Base-by-base conservation (phyloP, 2,329 filamentous ascomycete genomes). In the Pseudocercospora ulei region DNA sequence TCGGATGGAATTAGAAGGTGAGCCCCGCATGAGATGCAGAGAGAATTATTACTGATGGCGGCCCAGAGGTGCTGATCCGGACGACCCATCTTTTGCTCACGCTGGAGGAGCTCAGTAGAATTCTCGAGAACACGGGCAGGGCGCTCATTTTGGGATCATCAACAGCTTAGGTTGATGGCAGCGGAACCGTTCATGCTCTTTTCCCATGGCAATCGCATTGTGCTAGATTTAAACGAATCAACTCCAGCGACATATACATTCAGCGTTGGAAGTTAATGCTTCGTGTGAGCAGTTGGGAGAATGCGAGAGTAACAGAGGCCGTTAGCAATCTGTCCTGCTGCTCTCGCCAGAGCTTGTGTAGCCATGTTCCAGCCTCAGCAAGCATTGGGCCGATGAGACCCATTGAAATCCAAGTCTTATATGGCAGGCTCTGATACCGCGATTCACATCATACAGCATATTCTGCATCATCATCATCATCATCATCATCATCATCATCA, bases 1-100 rank as follows among this genome's bases (percentile, higher is more conserved):
- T 56, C 71, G 71, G 27, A 65, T 90, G 17, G 73, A 81, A 39
- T 82, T 83, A 53, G 69, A 82, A 71, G 78, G 82, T 84, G 26
- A 28, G 44, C 17, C 7, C 16, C 8, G 3, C 3, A 16, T 22
- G 4, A 5, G 9, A 27, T 11, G n/a, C 20, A 13, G 14, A n/a
- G 16, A 20, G 4, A 16, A 24, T 7, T 6, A 6, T 5, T 8
- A 35, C 47, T 54, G 34, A 55, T 33, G 14, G 7, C 8, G 3
- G 5, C 14, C 3, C 52, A 82, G 81, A 85, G 63, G 61, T 86
- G 37, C 61, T 81, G 26, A 68, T 86, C 22, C 71, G 76, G 33
- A 76, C 76, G 3, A 74, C 70, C 33, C 70, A 72, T 51, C 64
- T 85, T 22, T 65, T 83, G 8, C 59, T 80, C 23, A 75, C 71